These are phyloP conservation scores for Inonotus hispidus DNA, from an alignment of 1,284 basidiomycete species.

Conservation along the genomic window DNA sequence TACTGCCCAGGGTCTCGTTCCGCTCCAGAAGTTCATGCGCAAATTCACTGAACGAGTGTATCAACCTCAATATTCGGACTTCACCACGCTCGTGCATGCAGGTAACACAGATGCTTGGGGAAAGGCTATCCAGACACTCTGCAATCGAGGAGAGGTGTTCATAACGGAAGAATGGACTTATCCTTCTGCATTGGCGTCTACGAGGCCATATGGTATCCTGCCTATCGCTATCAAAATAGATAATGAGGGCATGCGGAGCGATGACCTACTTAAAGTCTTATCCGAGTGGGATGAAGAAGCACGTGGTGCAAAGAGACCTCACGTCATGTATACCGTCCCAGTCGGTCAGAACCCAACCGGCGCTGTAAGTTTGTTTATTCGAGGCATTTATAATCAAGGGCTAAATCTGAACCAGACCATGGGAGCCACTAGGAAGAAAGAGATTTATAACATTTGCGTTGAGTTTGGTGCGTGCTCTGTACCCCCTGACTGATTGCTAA, in stretches of 20 bases:
- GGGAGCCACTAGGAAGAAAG: slow-evolving; percentile 62
- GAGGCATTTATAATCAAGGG: slow-evolving; percentile 2
- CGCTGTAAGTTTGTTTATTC: slow-evolving; percentile 37
- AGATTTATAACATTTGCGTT: slow-evolving; percentile 74
- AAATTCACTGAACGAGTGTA: slow-evolving; percentile 61
- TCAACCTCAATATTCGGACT: slow-evolving; percentile 67
- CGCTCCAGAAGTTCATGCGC: slow-evolving; percentile 47
- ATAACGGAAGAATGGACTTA: slow-evolving; percentile 73
- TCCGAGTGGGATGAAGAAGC: slow-evolving; percentile 60
- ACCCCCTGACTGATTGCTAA: neutral
- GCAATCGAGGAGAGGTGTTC: slow-evolving; percentile 70
- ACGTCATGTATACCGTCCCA: slow-evolving; percentile 71
- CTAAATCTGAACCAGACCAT: slow-evolving; percentile 43
- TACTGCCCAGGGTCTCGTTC: slow-evolving; percentile 48
- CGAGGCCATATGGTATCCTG: slow-evolving; percentile 43
- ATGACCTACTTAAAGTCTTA: slow-evolving; percentile 55
- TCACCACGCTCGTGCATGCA: slow-evolving; percentile 53
- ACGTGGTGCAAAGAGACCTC: slow-evolving; percentile 55
- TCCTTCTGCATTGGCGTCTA: slow-evolving; percentile 43
- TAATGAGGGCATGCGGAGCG: slow-evolving; percentile 61
- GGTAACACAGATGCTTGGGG: slow-evolving; percentile 79
- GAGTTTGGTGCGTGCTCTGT: slow-evolving; percentile 55
- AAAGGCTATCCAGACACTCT: slow-evolving; percentile 49
- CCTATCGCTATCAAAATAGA: slow-evolving; percentile 68
- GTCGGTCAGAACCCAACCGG: slow-evolving; percentile 81